phyloP scores from a whole-genome alignment of 202 grass and related monocot species.

The Panicum hallii region DNA sequence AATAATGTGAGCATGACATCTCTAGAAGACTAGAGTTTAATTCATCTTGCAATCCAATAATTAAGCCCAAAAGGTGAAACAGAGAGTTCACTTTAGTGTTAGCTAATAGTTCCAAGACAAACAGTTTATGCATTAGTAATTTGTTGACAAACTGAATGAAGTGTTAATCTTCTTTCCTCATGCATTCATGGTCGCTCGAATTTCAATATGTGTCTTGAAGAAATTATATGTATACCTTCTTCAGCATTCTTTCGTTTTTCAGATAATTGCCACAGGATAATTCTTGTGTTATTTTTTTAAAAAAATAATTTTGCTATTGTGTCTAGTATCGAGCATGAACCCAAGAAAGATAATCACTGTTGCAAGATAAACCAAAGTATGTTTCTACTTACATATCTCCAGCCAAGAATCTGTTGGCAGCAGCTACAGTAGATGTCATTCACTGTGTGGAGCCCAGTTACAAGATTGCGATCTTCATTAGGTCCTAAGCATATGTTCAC shows the following conservation, averaged over 20 bases:
- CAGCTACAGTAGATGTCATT: constrained; percentile 80
- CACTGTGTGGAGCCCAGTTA: constrained; percentile 76
- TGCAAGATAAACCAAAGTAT: constrained; percentile 9
- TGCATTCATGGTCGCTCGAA: neutral
- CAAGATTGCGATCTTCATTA: constrained; percentile 66
- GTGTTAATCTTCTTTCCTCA: neutral
- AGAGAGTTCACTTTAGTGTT: neutral
- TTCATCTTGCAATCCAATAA: neutral
- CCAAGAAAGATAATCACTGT: neutral
- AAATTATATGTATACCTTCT: constrained; percentile 11
- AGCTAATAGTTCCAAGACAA: neutral
- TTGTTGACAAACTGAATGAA: neutral
- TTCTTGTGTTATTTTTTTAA: neutral
- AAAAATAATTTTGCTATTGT: neutral
- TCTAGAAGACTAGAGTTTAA: neutral
- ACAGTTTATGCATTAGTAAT: neutral
- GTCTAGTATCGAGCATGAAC: neutral
- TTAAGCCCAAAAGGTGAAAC: neutral
- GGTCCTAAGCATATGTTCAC: constrained; percentile 77
- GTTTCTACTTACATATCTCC: constrained; percentile 79
- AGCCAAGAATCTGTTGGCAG: constrained; percentile 80
- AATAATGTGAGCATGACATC: neutral
- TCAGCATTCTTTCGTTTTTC: neutral
- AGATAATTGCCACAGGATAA: neutral
- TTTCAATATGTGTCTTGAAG: neutral